Evolutionary conservation across 306 rosid genomes (phyloP), one percentile per base, ranked within the genome.

Genomic region (Lathyrus aphaca): DNA sequence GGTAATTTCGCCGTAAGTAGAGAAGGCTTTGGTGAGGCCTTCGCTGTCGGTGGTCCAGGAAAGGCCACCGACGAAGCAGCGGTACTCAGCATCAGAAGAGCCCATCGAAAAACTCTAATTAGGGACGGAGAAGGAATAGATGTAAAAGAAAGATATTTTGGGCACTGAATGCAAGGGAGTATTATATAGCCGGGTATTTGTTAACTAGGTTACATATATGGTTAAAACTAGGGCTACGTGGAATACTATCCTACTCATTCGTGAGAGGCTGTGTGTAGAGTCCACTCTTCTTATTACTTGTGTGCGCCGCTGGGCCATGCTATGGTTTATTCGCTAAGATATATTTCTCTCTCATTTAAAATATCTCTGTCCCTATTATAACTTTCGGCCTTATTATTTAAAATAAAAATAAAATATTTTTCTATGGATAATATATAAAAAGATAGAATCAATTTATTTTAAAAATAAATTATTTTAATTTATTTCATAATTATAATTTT

Each of bases 31-130:
- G 83, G 81, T 84, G 12, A 92, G 83, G 0, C 91, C 79, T 0
- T 79, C 78, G 46, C 44, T 73, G 46, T 92, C 98, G 57, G 98
- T 92, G 91, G 93, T 87, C 98, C 98, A 92, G 0, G 98, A 96
- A 1, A 92, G 96, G 58, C 98, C 98, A 14, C 98, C 98, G 49
- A 92, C 98, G n/a, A 92, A 92, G 82, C 95, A 88, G 3, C 98
- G 64, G 84, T 1, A 92, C 77, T 89, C 96, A 54, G 83, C 80
- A n/a, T 88, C 92, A 0, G 90, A 84, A 0, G 92, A 59, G 17
- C 86, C 91, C 98, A 92, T 89, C 7, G 64, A 43, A 48, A 0
- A 43, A 43, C 48, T 21, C 10, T 3, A 53, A 19, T 19, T 10
- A 10, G 30, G 8, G n/a, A 53, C 8, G 5, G 32, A 53, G 58